These are phyloP conservation scores for Trichoderma gamsii DNA, from an alignment of 495 filamentous ascomycete genomes.

Conservation along the genomic window DNA sequence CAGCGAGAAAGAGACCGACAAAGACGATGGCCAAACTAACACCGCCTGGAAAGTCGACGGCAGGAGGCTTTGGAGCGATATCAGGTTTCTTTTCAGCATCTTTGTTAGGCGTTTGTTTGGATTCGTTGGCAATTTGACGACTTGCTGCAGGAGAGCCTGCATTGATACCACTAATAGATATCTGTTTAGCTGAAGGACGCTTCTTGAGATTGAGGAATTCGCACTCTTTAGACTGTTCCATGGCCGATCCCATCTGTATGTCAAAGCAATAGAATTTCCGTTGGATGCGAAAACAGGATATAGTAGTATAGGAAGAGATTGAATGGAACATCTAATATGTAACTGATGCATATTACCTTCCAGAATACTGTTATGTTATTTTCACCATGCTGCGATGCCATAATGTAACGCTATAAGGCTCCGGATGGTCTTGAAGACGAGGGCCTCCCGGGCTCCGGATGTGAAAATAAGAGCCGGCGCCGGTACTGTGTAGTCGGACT, in stretches of 20 bases:
- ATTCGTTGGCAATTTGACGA: not conserved
- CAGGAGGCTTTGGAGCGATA: not conserved
- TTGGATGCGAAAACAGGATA: not conserved
- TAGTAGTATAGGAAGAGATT: not conserved
- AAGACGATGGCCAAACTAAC: not conserved
- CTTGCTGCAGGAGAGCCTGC: not conserved
- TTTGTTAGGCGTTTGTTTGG: not conserved
- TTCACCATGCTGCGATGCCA: not conserved
- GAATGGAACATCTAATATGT: not conserved
- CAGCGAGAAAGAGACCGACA: slow-evolving; percentile 1
- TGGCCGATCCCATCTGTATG: not conserved
- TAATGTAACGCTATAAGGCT: not conserved
- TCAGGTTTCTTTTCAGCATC: not conserved
- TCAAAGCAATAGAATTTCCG: not conserved
- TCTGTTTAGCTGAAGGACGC: too few relatives aligned
- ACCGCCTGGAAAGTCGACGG: not conserved
- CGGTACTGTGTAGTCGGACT: not conserved
- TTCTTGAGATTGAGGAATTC: not conserved
- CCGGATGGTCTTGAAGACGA: not conserved
- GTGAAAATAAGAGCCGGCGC: not conserved
- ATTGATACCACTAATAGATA: not conserved
- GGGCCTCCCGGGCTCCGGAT: not conserved
- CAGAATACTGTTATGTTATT: not conserved
- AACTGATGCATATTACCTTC: too few relatives aligned
- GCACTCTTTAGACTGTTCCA: not conserved